Base-by-base conservation (phyloP, 139 green algal genomes). In the Monoraphidium neglectum region DNA sequence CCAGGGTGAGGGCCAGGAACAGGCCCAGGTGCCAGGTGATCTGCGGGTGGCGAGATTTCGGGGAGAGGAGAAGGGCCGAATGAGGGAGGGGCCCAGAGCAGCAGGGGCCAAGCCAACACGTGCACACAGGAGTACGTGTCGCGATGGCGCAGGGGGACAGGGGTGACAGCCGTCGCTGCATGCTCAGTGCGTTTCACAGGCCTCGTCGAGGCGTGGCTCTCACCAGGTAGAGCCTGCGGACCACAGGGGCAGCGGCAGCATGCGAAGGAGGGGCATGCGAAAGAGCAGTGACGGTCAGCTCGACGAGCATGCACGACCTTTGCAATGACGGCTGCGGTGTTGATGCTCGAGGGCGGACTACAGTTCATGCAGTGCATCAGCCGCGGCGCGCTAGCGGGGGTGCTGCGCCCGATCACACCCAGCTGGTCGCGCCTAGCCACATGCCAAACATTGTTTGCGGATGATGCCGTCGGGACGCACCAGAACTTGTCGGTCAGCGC, bases 401-500 rank as follows among this genome's bases (percentile, higher is more conserved):
- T 13, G 60, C 60, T 47, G 47, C n/a, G 62, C 67, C 43, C 8
- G 43, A 8, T 30, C 26, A 13, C 54, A 13, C 15, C 12, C 54
- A 62, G 24, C 54, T 13, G 12, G 23, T 5, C n/a, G 26, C 54
- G n/a, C 54, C 43, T 8, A 40, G 6, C 12, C 60, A 23, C 60
- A 47, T 21, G 6, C 60, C 60, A n/a, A n/a, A n/a, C n/a, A n/a
- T n/a, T n/a, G n/a, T n/a, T n/a, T 68, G 60, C 32, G 13, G 21
- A 4, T 13, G 60, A 21, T 40, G 53, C 37, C 2, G 12, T 26
- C 21, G 21, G 10, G 1, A 37, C 83, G 62, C 61, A 88, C 91
- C 91, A 95, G 86, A 95, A 95, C 57, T 85, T 79, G 79, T 90
- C 84, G 51, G 68, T 70, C 4, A 97, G 82, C 53, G 86, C 83